These are phyloP conservation scores for Porphyrellus cyaneotinctus DNA, from an alignment of 768 basidiomycete species.

Conservation along the genomic window DNA sequence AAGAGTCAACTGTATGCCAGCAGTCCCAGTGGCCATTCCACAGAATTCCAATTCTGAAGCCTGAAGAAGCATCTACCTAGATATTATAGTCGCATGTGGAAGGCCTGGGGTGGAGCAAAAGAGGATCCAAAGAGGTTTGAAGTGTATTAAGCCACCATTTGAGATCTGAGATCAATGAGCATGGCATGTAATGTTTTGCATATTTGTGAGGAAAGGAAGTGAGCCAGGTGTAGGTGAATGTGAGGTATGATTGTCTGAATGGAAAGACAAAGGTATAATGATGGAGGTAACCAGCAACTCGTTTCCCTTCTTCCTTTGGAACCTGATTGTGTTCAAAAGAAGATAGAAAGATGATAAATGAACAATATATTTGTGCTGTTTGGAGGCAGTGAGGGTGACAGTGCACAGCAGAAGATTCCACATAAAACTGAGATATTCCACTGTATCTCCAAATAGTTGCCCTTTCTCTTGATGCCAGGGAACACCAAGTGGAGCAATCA, in stretches of 20 bases:
- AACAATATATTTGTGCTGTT: background rate
- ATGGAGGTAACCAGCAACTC: background rate
- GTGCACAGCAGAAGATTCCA: background rate
- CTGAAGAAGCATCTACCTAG: background rate
- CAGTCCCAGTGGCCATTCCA: background rate
- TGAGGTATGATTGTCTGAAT: background rate
- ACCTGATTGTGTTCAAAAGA: background rate
- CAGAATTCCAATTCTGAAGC: background rate
- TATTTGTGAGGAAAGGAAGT: background rate
- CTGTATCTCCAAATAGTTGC: too few relatives aligned
- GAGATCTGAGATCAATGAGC: background rate
- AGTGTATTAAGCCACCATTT: background rate
- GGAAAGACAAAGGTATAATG: background rate
- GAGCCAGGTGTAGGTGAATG: background rate
- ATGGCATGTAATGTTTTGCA: background rate
- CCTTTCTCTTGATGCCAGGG: too few relatives aligned
- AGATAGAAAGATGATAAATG: background rate
- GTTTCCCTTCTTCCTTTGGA: background rate
- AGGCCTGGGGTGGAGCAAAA: background rate
- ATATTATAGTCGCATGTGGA: background rate
- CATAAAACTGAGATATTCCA: background rate
- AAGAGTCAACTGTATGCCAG: background rate
- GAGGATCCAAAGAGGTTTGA: background rate
- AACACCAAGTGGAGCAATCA: too few relatives aligned
- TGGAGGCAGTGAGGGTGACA: background rate